Evolutionary conservation across 1,284 basidiomycete genomes (phyloP).

Genomic region (Stereum hirsutum): DNA sequence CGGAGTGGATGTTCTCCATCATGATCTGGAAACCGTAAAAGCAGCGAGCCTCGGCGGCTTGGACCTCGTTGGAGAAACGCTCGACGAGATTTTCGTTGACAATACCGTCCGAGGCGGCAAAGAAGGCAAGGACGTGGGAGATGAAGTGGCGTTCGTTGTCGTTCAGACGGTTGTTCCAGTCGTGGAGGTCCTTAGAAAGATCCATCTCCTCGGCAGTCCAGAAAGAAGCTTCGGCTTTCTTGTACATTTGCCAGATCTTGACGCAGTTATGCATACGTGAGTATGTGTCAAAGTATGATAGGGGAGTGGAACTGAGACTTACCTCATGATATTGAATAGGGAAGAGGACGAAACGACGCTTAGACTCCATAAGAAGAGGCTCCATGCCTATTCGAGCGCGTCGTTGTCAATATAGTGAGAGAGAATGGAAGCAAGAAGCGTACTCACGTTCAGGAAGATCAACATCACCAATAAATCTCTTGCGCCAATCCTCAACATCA

Average conservation of each 20-base stretch:
- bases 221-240: slow-evolving; percentile 88
- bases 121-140: slow-evolving; percentile 95
- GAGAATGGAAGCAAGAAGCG: slow-evolving; percentile 12
- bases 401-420: neutral
- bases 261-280: neutral
- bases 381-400: slow-evolving; percentile 25
- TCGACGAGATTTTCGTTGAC: slow-evolving; percentile 98
- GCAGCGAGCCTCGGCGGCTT: slow-evolving; percentile 91
- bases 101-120: slow-evolving; percentile 95
- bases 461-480: slow-evolving; percentile 53
- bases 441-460: slow-evolving; percentile 56
- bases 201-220: slow-evolving; percentile 99
- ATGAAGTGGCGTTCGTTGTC: slow-evolving; percentile 94
- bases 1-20: slow-evolving; percentile 98
- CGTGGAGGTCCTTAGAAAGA: slow-evolving; percentile 85
- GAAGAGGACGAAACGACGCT: slow-evolving; percentile 84
- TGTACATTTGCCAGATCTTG: slow-evolving; percentile 97
- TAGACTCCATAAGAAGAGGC: slow-evolving; percentile 76
- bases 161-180: slow-evolving; percentile 92
- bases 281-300: neutral
- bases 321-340: slow-evolving; percentile 94
- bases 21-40: slow-evolving; percentile 99
- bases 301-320: slow-evolving; percentile 12
- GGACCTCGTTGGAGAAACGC: slow-evolving; percentile 92
- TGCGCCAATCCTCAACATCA: slow-evolving; percentile 15